A percentile compares a stretch with the other conserved stretches of the same genome.
These are phyloP conservation scores for Lepidium aucheri DNA, from an alignment of 345 rosid genomes.

Conservation along the genomic window DNA sequence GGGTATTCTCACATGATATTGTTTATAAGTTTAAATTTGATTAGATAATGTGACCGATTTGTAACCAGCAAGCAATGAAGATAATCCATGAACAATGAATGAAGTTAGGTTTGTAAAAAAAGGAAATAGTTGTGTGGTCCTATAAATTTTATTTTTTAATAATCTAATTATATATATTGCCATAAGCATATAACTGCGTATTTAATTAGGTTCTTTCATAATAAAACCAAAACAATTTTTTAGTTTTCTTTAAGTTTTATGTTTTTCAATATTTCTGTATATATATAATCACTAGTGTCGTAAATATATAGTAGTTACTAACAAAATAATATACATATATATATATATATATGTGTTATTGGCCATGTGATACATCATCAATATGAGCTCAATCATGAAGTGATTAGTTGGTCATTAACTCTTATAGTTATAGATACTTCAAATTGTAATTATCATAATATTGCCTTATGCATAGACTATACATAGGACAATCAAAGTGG, in stretches of 20 bases:
- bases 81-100: background rate
- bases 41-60: too few species aligned
- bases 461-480: background rate
- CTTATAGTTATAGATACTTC: background rate
- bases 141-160: background rate
- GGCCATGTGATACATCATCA: slow-evolving; percentile 13
- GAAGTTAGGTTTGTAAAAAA: background rate
- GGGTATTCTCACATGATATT: too few species aligned
- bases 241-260: background rate
- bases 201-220: background rate
- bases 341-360: too few species aligned
- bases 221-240: background rate
- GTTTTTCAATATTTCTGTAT: background rate
- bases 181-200: background rate
- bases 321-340: too few species aligned
- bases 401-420: background rate
- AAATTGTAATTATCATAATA: background rate
- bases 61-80: background rate
- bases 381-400: slow-evolving; percentile 5
- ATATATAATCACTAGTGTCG: background rate
- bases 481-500: slow-evolving; percentile 3
- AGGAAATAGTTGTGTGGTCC: background rate
- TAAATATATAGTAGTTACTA: background rate
- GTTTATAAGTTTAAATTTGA: too few species aligned
- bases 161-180: too few species aligned